Evolutionary conservation across 495 filamentous ascomycete species (phyloP), one percentile per base, ranked within the genome.

Genomic region (Penicillium cosmopolitanum): DNA sequence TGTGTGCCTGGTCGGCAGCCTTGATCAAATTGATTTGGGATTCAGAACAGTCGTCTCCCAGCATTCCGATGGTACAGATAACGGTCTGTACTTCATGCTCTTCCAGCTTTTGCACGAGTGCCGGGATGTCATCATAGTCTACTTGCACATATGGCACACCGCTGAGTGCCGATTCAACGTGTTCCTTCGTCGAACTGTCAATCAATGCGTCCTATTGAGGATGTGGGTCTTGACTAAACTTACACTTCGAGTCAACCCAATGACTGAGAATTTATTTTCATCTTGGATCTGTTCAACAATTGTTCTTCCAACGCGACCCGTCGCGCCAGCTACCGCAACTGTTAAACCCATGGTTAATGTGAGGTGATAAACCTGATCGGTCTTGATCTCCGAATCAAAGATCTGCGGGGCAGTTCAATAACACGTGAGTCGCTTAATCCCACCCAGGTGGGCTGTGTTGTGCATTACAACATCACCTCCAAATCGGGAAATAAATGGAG

Each of bases 291-390:
- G 56, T 35, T 58, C 56, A n/a, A 58, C 56, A 12, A 58, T 15
- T 10, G 56, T 58, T 46, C 19, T 58, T 51, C 56, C 56, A 33
- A 58, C 50, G 23, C 35, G n/a, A 16, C 56, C 56, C 7, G 56
- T 58, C 21, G 48, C 56, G 48, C 56, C 56, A 10, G 56, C 56
- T 52, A 58, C 56, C 25, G 56, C 56, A 58, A 58, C 48, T 53
- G 56, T 58, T 25, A 42, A 21, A 33, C n/a, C 35, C 57, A 60
- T 54, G 50, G 38, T 59, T 48, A 42, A 23, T 40, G 34, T 23
- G 23, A 42, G 23, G 16, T 44, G 35, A 43, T 54, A 53, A 53
- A 53, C 51, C 3, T 43, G 35, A 33, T 43, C 33, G 13, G 9
- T 48, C 46, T 28, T 7, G 16, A 23, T 12, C 16, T 23, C 21